Conservation (phyloP, 2,329 filamentous ascomycete genomes). For the Xylaria polymorpha region DNA sequence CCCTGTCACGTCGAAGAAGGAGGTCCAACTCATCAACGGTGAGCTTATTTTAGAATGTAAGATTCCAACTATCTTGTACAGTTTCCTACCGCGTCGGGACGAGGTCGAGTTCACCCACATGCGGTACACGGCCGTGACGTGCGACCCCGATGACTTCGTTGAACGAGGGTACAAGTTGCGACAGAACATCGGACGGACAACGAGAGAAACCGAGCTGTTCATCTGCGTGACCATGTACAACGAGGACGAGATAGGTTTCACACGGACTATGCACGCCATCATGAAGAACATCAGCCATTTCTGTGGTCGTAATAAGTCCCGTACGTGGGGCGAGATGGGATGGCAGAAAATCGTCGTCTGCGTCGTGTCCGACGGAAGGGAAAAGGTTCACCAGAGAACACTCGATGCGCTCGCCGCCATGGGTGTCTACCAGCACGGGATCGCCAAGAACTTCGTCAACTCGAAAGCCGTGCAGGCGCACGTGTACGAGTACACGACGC, state of each 20-base stretch:
- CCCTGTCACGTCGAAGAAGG: constrained; percentile 90
- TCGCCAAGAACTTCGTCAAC: constrained; percentile 98
- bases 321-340: constrained; percentile 97
- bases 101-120: constrained; percentile 97
- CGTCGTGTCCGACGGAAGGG: constrained; percentile 92
- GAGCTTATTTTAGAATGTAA: constrained; percentile 98
- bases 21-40: constrained; percentile 96
- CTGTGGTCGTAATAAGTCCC: constrained; percentile 91
- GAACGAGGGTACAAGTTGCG: constrained; percentile 90
- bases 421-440: constrained; percentile 97
- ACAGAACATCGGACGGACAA: constrained; percentile 91
- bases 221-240: constrained; percentile 99
- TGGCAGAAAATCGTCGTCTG: constrained; percentile 99
- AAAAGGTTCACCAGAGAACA: constrained; percentile 89
- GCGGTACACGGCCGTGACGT: constrained; percentile 94
- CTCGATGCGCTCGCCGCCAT: constrained; percentile 95
- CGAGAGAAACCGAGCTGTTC: constrained; percentile 92
- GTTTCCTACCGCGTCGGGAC: constrained; percentile 91
- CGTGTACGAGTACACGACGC: constrained; percentile 98
- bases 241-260: constrained; percentile 95
- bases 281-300: constrained; percentile 99
- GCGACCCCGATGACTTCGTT: constrained; percentile 89
- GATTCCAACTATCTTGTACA: constrained; percentile 97
- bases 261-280: constrained; percentile 93
- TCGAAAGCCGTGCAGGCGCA: constrained; percentile 94